Evolutionary conservation across 805 yeast species (phyloP), one percentile per base, ranked within the genome.

Genomic region (Wickerhamomyces bovis): DNA sequence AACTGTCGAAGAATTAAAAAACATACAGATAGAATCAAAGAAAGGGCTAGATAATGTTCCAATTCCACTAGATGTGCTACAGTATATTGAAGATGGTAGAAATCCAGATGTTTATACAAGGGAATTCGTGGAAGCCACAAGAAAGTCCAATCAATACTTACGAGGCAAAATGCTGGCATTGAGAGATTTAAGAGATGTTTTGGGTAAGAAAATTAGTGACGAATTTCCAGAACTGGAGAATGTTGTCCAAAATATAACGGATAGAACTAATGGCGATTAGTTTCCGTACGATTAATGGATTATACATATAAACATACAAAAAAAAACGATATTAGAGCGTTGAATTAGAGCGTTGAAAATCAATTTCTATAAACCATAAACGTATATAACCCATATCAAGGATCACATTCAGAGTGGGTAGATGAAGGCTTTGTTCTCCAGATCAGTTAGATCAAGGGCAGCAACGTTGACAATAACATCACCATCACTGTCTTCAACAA

Each of bases 51-150:
- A 66, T 23, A 59, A 68, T 9, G 66, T 76, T 4, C 67, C 81
- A 1, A 73, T 86, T 3, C 97, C 97, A 1, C 64, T 85, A 35
- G 97, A 90, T 59, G 90, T 90, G n/a, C 70, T 89, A 13, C 83
- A 85, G 52, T 94, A 94, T 60, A 88, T 94, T 35, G 98, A 94
- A 61, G 95, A 89, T 59, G 99, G 99, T 2, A 73, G 99, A 55
- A 94, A 94, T 61, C 98, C 99, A 0, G 98, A 94, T 61, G 89
- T 94, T 36, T 94, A 94, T 65, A 89, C 98, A 1, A 77, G 99
- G 62, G 99, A 94, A 67, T 94, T 94, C 67, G 88, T 92, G 15
- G 99, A 94, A 62, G 87, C 92, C 31, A 85, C 94, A n/a, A 82
- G 89, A 36, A 83, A 88, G 56, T 81, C 89, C 40, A 94, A 94